Conservation (phyloP, 441 rosid species). For the Gossypium lobatum region DNA sequence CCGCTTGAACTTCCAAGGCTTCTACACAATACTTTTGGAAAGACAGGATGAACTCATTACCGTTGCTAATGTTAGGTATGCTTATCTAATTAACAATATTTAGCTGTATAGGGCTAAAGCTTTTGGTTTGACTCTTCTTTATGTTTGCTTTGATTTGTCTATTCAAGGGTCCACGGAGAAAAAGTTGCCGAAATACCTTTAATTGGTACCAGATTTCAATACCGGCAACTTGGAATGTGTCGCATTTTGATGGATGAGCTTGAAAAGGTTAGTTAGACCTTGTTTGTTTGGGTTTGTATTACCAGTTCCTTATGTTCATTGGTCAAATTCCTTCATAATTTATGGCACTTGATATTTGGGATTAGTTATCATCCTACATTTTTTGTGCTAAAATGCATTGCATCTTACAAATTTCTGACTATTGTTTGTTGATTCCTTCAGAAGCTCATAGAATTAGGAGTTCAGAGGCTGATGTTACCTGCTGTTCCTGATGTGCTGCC, state of each 20-base stretch:
- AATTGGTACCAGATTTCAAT: slow-evolving; percentile 69
- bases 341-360: neutral
- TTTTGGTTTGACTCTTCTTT: slow-evolving; percentile 6
- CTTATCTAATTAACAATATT: slow-evolving; percentile 9
- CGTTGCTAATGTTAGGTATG: slow-evolving; percentile 69
- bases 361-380: neutral
- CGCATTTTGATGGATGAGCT: slow-evolving; percentile 60
- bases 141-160: slow-evolving; percentile 10
- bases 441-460: slow-evolving; percentile 71
- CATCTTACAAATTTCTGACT: slow-evolving; percentile 1
- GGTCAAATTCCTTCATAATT: neutral
- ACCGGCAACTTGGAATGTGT: slow-evolving; percentile 72
- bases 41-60: slow-evolving; percentile 47
- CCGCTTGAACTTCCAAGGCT: slow-evolving; percentile 74
- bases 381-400: neutral
- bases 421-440: slow-evolving; percentile 26
- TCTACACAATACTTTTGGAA: slow-evolving; percentile 73
- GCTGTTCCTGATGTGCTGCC: slow-evolving; percentile 60
- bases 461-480: slow-evolving; percentile 65
- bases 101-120: neutral
- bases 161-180: slow-evolving; percentile 55
- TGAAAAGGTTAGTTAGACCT: slow-evolving; percentile 43
- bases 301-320: neutral
- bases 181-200: slow-evolving; percentile 82
- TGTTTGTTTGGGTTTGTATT: neutral